Conservation (phyloP, 2,329 filamentous ascomycete species). For the Aspergillus caelatus region DNA sequence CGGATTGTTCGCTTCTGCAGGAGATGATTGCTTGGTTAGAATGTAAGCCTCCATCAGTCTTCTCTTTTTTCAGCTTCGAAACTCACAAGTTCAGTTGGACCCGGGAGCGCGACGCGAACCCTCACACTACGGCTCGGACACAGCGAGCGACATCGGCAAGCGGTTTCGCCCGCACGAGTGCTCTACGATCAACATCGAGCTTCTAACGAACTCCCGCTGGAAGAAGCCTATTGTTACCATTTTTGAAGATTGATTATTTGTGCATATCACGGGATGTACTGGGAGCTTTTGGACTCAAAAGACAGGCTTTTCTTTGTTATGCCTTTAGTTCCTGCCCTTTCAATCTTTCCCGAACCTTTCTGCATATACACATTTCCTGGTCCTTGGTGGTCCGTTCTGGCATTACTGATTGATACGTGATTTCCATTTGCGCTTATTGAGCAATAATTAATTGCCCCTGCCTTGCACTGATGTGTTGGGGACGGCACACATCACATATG, state of each 20-base stretch:
- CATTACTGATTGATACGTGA: conserved; percentile 23
- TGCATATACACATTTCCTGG: conserved; percentile 26
- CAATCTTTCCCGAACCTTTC: conserved; percentile 9
- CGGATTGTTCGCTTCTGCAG: conserved; percentile 84
- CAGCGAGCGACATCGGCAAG: conserved; percentile 35
- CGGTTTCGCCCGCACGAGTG: conserved; percentile 44
- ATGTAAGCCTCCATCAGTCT: conserved; percentile 64
- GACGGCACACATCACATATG: conserved; percentile 7
- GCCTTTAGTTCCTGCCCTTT: not conserved
- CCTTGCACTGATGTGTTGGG: conserved; percentile 14
- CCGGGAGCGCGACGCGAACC: conserved; percentile 34
- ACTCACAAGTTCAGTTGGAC: conserved; percentile 35
- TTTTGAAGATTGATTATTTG: conserved; percentile 4
- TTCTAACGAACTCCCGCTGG: conserved; percentile 23
- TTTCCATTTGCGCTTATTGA: conserved; percentile 11
- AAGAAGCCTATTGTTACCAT: not conserved
- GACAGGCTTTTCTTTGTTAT: not conserved
- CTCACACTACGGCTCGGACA: conserved; percentile 26
- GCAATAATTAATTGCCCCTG: conserved; percentile 14
- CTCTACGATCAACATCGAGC: conserved; percentile 42
- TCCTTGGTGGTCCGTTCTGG: conserved; percentile 22
- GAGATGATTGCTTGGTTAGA: conserved; percentile 81
- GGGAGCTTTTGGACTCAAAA: conserved; percentile 19
- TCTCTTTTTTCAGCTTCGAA: not conserved
- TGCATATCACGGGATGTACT: conserved; percentile 13